phyloP scores from a whole-genome alignment of 768 basidiomycete genomes.

The Lentinus tigrinus region DNA sequence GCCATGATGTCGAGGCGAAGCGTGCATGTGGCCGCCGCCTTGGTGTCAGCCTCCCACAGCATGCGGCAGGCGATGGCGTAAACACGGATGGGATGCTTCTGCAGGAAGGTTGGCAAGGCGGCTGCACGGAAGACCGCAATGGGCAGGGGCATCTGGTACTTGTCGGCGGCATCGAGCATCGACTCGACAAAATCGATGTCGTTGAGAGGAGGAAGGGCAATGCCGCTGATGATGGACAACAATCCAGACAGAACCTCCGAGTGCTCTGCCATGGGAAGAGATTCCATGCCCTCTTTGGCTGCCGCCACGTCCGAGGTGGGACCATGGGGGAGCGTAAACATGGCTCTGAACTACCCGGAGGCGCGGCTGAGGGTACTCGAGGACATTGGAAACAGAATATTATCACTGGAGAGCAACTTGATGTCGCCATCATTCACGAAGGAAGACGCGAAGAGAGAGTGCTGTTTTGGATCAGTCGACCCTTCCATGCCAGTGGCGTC shows the following conservation, averaged over 20 bases:
- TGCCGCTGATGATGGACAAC: constrained; percentile 40
- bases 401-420: constrained; percentile 17
- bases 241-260: constrained; percentile 37
- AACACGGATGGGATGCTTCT: constrained; percentile 32
- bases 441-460: not conserved
- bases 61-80: constrained; percentile 45
- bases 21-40: constrained; percentile 40
- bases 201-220: constrained; percentile 39
- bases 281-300: not conserved
- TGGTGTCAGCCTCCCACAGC: constrained; percentile 45
- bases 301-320: constrained; percentile 6
- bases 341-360: constrained; percentile 27
- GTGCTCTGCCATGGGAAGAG: constrained; percentile 30
- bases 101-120: constrained; percentile 23
- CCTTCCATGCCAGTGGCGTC: too few relatives aligned
- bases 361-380: constrained; percentile 21
- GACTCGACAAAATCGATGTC: constrained; percentile 43
- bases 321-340: constrained; percentile 21
- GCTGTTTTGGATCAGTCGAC: not conserved
- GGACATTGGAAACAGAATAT: constrained; percentile 23
- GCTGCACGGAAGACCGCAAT: constrained; percentile 41
- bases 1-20: constrained; percentile 40
- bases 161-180: constrained; percentile 41
- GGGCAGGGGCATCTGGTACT: constrained; percentile 46
- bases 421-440: constrained; percentile 15